Percentiles rank a stretch among this genome's conserved stretches.
Evolutionary conservation across 768 basidiomycete genomes (phyloP).

Genomic region (Pilatotrama ljubarskyi): DNA sequence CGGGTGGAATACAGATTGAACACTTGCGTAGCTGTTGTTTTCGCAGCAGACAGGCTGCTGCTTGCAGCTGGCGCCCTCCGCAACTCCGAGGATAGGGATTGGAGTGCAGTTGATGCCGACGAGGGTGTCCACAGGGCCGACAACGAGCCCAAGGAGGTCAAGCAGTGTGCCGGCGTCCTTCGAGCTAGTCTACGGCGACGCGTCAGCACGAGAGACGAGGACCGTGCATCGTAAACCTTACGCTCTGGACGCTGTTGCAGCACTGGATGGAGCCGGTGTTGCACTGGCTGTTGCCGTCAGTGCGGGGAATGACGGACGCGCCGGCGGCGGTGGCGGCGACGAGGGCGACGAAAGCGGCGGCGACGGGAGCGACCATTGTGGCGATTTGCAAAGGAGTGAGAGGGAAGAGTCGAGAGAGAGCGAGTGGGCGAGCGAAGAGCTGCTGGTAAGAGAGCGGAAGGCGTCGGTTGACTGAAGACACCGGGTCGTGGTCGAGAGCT

Average conservation of each 20-base stretch:
- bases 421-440: not conserved
- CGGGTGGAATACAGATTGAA: conserved; percentile 18
- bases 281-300: not conserved
- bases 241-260: conserved; percentile 2
- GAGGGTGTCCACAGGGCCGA: conserved; percentile 16
- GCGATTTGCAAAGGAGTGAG: not conserved
- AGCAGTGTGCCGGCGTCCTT: conserved; percentile 1
- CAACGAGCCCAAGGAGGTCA: conserved; percentile 21
- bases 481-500: not conserved
- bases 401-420: not conserved
- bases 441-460: conserved; percentile 1
- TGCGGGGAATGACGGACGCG: conserved; percentile 2
- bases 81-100: conserved; percentile 22
- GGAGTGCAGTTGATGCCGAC: conserved; percentile 27
- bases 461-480: conserved; percentile 7
- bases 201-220: not conserved
- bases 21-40: conserved; percentile 24
- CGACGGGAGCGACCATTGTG: conserved; percentile 9
- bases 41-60: conserved; percentile 25
- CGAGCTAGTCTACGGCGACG: not conserved
- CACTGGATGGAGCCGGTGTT: conserved; percentile 15
- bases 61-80: conserved; percentile 10
- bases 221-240: not conserved
- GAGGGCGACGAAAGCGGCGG: conserved; percentile 5
- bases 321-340: not conserved